Base-by-base conservation (phyloP, 345 rosid species). In the Punica granatum region DNA sequence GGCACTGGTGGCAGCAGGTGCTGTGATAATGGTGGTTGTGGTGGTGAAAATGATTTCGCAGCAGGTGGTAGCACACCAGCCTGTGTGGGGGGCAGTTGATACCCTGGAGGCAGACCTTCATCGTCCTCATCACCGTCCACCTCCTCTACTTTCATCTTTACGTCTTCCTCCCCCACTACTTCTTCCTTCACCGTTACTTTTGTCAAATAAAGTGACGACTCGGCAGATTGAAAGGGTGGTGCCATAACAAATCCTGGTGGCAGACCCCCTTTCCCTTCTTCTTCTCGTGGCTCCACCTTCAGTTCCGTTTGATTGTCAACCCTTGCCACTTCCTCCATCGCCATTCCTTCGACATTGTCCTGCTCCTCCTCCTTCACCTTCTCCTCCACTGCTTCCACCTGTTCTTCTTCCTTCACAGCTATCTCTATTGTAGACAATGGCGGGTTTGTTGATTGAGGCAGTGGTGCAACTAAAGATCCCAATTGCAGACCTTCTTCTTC, bases 241-340 rank as follows among this genome's bases (percentile, higher is more conserved):
- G 51, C 9, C 18, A 72, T 53, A 31, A 70, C 71, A 77, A 78
- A 76, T 1, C 81, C 81, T 7, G 86, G 81, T 33, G 81, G 79
- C 32, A 83, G 80, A 33, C 77, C 76, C 14, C 73, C 80, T 6
- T 81, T 11, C 25, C 37, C 69, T 34, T 59, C 54, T 33, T 61
- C 37, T 39, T 51, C 28, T 16, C 26, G 37, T 65, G 32, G 41
- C 67, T 30, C 61, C 66, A 60, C 39, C 67, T 61, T 58, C 71
- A 46, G 19, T 63, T 37, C 46, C 28, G 70, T 34, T 68, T 28
- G 63, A 66, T 46, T 19, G 25, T 32, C 39, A 59, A 39, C 23
- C 37, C 11, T 31, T 6, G 21, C 51, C 26, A 1, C 16, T 39
- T 51, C 63, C 0, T 64, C 68, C 21, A 42, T 18, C 53, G 39